Evolutionary conservation across 2,329 filamentous ascomycete genomes (phyloP), one percentile per base, ranked within the genome.

Genomic region (Neofusicoccum ribis): DNA sequence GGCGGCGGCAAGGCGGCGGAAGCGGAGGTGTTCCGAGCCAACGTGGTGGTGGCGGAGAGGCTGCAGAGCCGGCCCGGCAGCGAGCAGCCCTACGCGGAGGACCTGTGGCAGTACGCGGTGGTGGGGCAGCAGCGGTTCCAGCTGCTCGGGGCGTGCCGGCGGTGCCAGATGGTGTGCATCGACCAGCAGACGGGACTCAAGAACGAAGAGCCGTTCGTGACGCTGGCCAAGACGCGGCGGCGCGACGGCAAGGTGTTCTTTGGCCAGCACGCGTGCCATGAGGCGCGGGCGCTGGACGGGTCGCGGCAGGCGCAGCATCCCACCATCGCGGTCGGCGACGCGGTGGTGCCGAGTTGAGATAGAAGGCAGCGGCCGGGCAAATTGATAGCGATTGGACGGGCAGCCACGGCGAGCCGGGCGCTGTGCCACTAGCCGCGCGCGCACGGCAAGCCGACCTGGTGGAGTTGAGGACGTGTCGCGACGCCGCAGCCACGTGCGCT

Each of bases 81-180:
- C 5, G 81, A 85, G 65, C 77, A 84, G 31, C 83, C 92, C 0
- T 98, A 95, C 75, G 84, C 85, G 0, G 94, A 98, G 78, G 95
- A 98, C 70, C 76, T 80, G 5, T 98, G 94, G 94, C 81, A 80
- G 12, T 82, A 78, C 15, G 72, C 97, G 46, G 82, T 79, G 8
- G 90, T 97, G 65, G 91, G 90, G 1, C 70, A 76, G 72, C 83
- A 89, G 66, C 76, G 79, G 9, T 91, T 92, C 71, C 83, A 90
- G 67, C 86, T 96, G 72, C 79, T 98, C 4, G 94, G 93, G 0
- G 86, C 91, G 3, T 99, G 95, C 72, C 86, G 92, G 67, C 83
- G 95, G 66, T 99, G 95, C 71, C 93, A 97, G 76, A 98, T 99
- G 93, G 90, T 99, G 9, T 97, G 94, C 74, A 87, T 98, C 51